A percentile compares a stretch with the other conserved stretches of the same genome.
Evolutionary conservation across 805 yeast species (phyloP).

Genomic region (Komagataella ulmi): DNA sequence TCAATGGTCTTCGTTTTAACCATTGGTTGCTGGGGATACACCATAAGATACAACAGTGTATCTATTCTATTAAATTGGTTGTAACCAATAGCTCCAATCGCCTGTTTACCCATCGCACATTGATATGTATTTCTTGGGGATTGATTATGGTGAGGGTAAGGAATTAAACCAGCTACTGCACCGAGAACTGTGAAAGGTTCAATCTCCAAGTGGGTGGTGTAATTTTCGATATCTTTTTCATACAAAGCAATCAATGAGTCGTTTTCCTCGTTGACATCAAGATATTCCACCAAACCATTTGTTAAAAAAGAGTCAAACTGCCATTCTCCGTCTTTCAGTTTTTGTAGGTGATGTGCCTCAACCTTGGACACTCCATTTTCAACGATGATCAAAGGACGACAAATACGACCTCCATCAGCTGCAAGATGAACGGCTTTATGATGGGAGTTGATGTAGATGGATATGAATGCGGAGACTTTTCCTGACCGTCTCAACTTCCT

Average conservation of each 20-base stretch:
- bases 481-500: constrained; percentile 76
- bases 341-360: constrained; percentile 50
- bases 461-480: constrained; percentile 77
- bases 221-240: constrained; percentile 45
- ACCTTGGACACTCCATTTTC: constrained; percentile 62
- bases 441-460: constrained; percentile 80
- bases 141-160: constrained; percentile 87
- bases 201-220: constrained; percentile 82
- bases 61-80: constrained; percentile 94
- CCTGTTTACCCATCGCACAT: constrained; percentile 98
- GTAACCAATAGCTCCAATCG: constrained; percentile 98
- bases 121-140: constrained; percentile 88
- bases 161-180: constrained; percentile 87
- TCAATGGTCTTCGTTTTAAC: constrained; percentile 96
- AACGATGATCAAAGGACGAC: constrained; percentile 90
- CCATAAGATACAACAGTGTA: constrained; percentile 86
- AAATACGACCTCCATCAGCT: constrained; percentile 97
- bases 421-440: constrained; percentile 94
- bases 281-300: constrained; percentile 82
- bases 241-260: constrained; percentile 87
- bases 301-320: constrained; percentile 83
- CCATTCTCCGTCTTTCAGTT: constrained; percentile 56
- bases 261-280: constrained; percentile 96
- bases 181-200: constrained; percentile 91
- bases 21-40: constrained; percentile 99